A percentile compares a stretch with the other conserved stretches of the same genome.
Evolutionary conservation across 495 filamentous ascomycete genomes (phyloP).

Genomic region (Hypomontagnella submonticulosa): DNA sequence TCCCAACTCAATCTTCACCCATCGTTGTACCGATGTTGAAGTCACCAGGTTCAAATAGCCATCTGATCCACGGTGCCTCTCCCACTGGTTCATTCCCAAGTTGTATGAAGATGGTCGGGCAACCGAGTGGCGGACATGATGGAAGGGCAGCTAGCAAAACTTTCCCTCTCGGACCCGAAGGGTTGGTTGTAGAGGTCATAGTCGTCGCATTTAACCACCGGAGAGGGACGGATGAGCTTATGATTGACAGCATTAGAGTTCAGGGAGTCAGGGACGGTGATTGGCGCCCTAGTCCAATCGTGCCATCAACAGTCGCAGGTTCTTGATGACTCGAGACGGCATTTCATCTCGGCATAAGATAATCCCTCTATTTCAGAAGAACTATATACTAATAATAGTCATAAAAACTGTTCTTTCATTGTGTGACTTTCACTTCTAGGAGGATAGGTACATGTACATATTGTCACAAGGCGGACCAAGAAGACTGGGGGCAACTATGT

Average conservation of each 20-base stretch:
- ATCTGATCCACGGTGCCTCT: conserved; percentile 1
- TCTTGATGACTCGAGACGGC: not conserved
- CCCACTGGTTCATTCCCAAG: not conserved
- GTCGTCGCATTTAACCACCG: not conserved
- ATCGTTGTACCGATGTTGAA: not conserved
- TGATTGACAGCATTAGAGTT: conserved; percentile 34
- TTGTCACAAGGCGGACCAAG: too few species aligned
- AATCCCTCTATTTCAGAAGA: not conserved
- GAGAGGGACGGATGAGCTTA: conserved; percentile 12
- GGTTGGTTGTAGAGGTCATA: not conserved
- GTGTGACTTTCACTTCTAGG: too few species aligned
- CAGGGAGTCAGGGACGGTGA: too few species aligned
- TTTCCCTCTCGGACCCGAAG: conserved; percentile 11
- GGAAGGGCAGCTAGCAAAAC: not conserved
- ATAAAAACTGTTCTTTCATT: too few species aligned
- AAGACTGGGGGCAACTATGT: too few species aligned
- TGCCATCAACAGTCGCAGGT: not conserved
- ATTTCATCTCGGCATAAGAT: not conserved
- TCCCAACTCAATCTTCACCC: conserved; percentile 9
- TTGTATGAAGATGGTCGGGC: conserved; percentile 1
- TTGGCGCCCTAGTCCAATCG: not conserved
- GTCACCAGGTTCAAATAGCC: not conserved
- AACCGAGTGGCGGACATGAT: not conserved
- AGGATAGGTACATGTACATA: too few species aligned
- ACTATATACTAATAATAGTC: not conserved